Evolutionary conservation across 176 grass and related monocot genomes (phyloP).

Genomic region (Secale cereale): DNA sequence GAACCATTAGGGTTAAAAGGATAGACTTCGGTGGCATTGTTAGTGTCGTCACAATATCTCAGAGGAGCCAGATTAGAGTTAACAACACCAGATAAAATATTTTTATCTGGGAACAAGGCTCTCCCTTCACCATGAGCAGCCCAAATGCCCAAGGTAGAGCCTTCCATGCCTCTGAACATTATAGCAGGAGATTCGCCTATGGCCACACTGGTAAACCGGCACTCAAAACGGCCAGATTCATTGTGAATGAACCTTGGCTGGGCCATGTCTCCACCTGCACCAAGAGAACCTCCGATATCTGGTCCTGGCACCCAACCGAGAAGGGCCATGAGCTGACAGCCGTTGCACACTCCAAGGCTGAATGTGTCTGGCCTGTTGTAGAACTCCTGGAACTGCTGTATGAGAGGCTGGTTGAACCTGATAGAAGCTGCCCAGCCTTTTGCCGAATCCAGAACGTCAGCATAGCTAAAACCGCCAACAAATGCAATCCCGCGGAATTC

Average conservation of each 20-base stretch:
- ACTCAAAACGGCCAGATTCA: constrained; percentile 82
- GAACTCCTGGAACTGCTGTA: constrained; percentile 80
- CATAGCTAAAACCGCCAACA: constrained; percentile 96
- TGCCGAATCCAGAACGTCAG: constrained; percentile 82
- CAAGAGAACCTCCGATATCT: constrained; percentile 51
- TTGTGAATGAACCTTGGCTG: constrained; percentile 97
- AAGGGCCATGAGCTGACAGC: constrained; percentile 93
- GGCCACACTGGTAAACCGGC: constrained; percentile 72
- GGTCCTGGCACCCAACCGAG: constrained; percentile 92
- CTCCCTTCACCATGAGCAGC: constrained; percentile 82
- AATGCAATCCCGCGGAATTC: constrained; percentile 81
- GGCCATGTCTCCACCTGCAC: constrained; percentile 59
- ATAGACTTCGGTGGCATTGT: constrained; percentile 65
- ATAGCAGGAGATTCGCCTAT: constrained; percentile 70
- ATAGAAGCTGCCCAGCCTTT: constrained; percentile 96
- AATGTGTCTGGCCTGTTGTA: constrained; percentile 78
- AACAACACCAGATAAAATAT: constrained; percentile 48
- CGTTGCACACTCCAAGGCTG: constrained; percentile 90
- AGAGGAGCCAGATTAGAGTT: constrained; percentile 63
- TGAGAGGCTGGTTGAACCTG: constrained; percentile 74
- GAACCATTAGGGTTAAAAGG: constrained; percentile 99
- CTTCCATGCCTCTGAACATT: constrained; percentile 93
- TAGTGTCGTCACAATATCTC: constrained; percentile 71
- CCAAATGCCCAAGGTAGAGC: constrained; percentile 81
- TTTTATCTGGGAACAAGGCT: constrained; percentile 72